Conservation (phyloP, 805 yeast genomes). For the Maudiozyma bulderi region DNA sequence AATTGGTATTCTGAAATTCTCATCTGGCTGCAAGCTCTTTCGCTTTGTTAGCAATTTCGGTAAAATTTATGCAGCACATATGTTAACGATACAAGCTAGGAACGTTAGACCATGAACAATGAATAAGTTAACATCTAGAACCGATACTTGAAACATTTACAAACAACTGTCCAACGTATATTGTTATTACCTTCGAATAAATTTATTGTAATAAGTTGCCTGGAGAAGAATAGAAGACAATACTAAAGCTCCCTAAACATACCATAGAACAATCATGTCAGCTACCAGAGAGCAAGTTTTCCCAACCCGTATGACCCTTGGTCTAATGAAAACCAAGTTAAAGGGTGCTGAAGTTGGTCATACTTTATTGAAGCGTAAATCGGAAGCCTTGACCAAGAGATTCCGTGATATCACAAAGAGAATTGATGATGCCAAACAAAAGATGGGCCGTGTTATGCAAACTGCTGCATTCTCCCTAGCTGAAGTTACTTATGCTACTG, state of each 20-base stretch:
- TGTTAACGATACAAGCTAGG: too few species aligned
- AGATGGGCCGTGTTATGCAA: conserved; percentile 98
- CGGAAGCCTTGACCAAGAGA: conserved; percentile 93
- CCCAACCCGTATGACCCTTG: conserved; percentile 96
- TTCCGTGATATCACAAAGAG: conserved; percentile 91
- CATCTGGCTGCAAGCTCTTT: too few species aligned
- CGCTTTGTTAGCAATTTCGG: too few species aligned
- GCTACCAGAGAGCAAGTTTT: conserved; percentile 79
- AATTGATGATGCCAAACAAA: conserved; percentile 89
- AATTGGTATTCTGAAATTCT: too few species aligned
- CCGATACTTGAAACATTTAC: too few species aligned
- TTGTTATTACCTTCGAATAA: too few species aligned
- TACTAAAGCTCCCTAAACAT: not conserved
- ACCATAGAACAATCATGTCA: conserved; percentile 10
- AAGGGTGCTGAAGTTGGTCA: conserved; percentile 98
- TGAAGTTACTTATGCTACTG: conserved; percentile 95
- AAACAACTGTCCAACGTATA: too few species aligned
- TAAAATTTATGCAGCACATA: too few species aligned
- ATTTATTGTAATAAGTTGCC: too few species aligned
- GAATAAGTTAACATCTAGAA: too few species aligned
- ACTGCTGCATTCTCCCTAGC: conserved; percentile 96
- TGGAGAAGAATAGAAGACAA: not conserved
- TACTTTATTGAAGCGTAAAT: conserved; percentile 83
- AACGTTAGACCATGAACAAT: too few species aligned
- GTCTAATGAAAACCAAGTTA: conserved; percentile 87